Evolutionary conservation across 129 eudicot genomes (phyloP).

Genomic region (Apium graveolens): DNA sequence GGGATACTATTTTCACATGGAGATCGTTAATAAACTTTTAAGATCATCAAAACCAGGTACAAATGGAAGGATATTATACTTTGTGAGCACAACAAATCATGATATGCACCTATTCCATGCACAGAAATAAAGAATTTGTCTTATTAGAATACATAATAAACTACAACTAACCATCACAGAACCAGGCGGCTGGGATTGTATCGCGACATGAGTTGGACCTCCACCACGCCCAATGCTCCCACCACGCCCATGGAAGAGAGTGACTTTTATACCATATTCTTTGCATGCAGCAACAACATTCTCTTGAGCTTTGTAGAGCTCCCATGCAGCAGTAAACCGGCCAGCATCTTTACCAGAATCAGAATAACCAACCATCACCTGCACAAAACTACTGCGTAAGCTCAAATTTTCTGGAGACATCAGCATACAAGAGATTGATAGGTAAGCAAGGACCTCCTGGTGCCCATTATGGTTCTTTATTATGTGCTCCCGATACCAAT

Average conservation of each 20-base stretch:
- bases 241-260: slow-evolving; percentile 93
- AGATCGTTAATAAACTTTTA: background rate
- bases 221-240: slow-evolving; percentile 98
- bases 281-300: slow-evolving; percentile 92
- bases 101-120: background rate
- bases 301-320: slow-evolving; percentile 94
- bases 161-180: slow-evolving; percentile 73
- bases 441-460: slow-evolving; percentile 54
- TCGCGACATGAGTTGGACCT: slow-evolving; percentile 91
- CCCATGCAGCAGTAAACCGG: slow-evolving; percentile 98
- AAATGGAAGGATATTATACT: background rate
- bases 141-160: background rate
- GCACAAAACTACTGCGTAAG: slow-evolving; percentile 13
- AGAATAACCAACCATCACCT: slow-evolving; percentile 98
- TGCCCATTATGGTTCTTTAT: slow-evolving; percentile 75
- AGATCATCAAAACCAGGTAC: background rate
- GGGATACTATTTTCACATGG: background rate
- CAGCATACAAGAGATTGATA: background rate
- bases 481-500: slow-evolving; percentile 79
- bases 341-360: slow-evolving; percentile 98
- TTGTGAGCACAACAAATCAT: background rate
- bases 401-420: slow-evolving; percentile 2
- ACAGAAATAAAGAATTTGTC: background rate
- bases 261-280: slow-evolving; percentile 64
- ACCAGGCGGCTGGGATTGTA: slow-evolving; percentile 99